Percentiles rank a stretch among this genome's conserved stretches.
These are phyloP conservation scores for Huntiella omanensis DNA, from an alignment of 2,329 filamentous ascomycete species.

Conservation along the genomic window DNA sequence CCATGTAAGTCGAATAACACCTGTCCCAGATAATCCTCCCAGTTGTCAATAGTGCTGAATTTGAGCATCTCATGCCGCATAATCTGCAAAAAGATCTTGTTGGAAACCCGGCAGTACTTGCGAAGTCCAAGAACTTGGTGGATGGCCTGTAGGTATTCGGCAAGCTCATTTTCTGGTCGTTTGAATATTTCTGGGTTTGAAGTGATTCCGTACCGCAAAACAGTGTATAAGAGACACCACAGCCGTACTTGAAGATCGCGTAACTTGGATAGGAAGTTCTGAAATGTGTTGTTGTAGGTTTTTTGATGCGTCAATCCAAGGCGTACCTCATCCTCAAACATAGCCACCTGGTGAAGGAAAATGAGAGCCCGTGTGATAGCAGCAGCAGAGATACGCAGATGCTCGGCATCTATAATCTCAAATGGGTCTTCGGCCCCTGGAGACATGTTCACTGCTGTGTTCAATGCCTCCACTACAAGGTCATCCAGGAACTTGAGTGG, in stretches of 20 bases:
- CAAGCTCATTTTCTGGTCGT: constrained; percentile 49
- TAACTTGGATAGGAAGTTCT: constrained; percentile 42
- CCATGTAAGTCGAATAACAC: constrained; percentile 70
- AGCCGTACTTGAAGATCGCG: constrained; percentile 73
- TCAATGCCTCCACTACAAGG: constrained; percentile 51
- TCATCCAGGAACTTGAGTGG: constrained; percentile 67
- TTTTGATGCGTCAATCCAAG: constrained; percentile 51
- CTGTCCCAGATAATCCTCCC: constrained; percentile 73
- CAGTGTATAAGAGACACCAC: constrained; percentile 72
- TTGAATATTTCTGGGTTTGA: constrained; percentile 43
- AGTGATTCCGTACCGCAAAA: constrained; percentile 48
- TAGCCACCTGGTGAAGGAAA: constrained; percentile 58
- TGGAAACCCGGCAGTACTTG: constrained; percentile 66
- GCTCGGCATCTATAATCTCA: constrained; percentile 66
- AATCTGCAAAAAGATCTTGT: constrained; percentile 76
- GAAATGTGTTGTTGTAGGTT: constrained; percentile 34
- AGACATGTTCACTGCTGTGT: constrained; percentile 45
- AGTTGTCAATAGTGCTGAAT: constrained; percentile 57
- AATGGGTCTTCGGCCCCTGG: constrained; percentile 24
- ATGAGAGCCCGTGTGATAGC: constrained; percentile 54
- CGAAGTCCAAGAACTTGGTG: constrained; percentile 73
- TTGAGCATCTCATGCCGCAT: constrained; percentile 71
- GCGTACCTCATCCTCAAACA: constrained; percentile 73
- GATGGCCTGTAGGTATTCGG: constrained; percentile 61
- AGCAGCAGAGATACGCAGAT: constrained; percentile 53